Conservation (phyloP, 768 basidiomycete genomes). For the Lentinula raphanica region DNA sequence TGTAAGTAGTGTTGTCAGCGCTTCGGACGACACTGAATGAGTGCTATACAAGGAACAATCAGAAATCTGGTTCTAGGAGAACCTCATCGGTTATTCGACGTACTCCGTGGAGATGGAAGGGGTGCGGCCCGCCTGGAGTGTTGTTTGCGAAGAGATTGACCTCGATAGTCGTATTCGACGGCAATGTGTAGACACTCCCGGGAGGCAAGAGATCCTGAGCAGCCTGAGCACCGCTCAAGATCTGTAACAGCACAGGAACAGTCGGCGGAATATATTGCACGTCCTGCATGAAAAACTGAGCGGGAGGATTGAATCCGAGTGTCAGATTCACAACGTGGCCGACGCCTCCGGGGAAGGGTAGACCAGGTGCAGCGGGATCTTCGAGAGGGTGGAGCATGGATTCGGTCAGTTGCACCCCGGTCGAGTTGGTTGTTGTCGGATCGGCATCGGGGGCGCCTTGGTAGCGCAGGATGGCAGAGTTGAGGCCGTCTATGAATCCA, state of each 20-base stretch:
- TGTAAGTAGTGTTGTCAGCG: constrained; percentile 17
- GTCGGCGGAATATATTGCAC: constrained; percentile 23
- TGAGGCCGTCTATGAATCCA: constrained; percentile 23
- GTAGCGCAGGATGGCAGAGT: constrained; percentile 38
- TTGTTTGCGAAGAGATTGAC: constrained; percentile 23
- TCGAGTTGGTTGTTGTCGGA: constrained; percentile 25
- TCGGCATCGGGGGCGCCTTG: constrained; percentile 35
- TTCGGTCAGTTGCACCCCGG: constrained; percentile 17
- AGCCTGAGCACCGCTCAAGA: constrained; percentile 31
- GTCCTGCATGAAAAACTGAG: constrained; percentile 21
- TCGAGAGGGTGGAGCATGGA: constrained; percentile 27
- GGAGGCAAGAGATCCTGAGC: constrained; percentile 30
- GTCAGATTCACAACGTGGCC: constrained; percentile 33
- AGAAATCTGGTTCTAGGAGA: too few relatives aligned
- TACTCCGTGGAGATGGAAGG: constrained; percentile 46
- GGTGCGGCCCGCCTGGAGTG: constrained; percentile 28
- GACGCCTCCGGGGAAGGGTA: constrained; percentile 32
- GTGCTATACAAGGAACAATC: constrained; percentile 18
- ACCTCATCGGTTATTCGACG: too few relatives aligned
- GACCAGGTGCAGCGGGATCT: constrained; percentile 32
- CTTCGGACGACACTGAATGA: constrained; percentile 25
- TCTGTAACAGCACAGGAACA: constrained; percentile 41
- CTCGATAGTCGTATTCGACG: constrained; percentile 38
- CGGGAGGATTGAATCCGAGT: constrained; percentile 15
- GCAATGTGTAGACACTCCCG: constrained; percentile 37